Percentiles rank a stretch among this genome's conserved stretches.
These are phyloP conservation scores for Euphrasia confusa DNA, from an alignment of 257 asterid genomes.

Conservation along the genomic window DNA sequence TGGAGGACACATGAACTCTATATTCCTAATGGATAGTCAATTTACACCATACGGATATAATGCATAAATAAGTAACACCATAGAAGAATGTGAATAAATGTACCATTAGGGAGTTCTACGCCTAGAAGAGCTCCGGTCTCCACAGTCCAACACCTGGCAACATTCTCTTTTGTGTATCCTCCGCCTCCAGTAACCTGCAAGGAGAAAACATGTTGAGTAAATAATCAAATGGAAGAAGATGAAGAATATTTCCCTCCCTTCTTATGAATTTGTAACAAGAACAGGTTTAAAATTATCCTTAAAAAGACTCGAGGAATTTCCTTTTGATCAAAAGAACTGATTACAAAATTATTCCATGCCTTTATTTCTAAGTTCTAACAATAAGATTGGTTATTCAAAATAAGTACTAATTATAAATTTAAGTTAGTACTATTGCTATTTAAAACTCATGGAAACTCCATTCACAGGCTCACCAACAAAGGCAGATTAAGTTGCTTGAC, in stretches of 20 bases:
- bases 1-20: background rate
- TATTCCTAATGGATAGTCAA: background rate
- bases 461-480: conserved; percentile 61
- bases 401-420: no score
- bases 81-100: background rate
- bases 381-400: no score
- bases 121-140: conserved; percentile 93
- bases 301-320: no score
- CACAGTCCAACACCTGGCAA: conserved; percentile 97
- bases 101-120: conserved; percentile 85
- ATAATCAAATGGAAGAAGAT: conserved; percentile 5
- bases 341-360: no score
- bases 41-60: background rate
- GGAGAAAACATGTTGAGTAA: conserved; percentile 18
- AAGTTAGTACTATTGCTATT: background rate
- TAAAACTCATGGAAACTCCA: background rate
- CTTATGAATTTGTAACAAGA: no score
- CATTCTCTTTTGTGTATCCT: conserved; percentile 98
- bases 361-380: no score
- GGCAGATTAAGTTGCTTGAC: conserved; percentile 94
- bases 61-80: conserved; percentile 11
- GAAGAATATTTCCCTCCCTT: background rate
- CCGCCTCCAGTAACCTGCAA: conserved; percentile 99
- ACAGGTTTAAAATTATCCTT: no score
- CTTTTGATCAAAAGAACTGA: no score